Conservation (phyloP, 768 basidiomycete genomes). For the Tricholoma bakamatsutake region DNA sequence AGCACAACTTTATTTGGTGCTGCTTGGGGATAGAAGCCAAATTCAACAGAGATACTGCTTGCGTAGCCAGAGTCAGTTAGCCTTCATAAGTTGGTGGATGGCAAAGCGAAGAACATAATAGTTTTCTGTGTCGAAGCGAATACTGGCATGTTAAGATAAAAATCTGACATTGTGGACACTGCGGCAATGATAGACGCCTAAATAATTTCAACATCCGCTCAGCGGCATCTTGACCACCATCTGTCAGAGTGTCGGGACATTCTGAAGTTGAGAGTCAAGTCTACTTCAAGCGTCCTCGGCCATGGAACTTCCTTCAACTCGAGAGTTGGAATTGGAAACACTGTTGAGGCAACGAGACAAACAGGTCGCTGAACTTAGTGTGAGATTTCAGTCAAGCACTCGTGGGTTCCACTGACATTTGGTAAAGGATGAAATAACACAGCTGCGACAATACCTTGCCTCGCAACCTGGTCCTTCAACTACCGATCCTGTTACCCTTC, state of each 20-base stretch:
- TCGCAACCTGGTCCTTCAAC: conserved; percentile 54
- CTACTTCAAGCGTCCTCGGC: conserved; percentile 8
- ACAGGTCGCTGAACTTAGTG: conserved; percentile 66
- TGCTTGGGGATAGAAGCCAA: conserved; percentile 8
- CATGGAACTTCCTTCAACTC: conserved; percentile 68
- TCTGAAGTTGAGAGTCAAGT: conserved; percentile 5
- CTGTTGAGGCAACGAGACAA: conserved; percentile 70
- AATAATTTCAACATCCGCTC: conserved; percentile 12
- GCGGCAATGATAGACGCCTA: not conserved
- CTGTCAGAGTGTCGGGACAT: conserved; percentile 5
- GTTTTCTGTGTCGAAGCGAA: not conserved
- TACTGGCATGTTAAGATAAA: not conserved
- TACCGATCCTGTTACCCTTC: conserved; percentile 61
- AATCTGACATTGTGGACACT: not conserved
- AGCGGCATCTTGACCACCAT: conserved; percentile 11
- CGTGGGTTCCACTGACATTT: conserved; percentile 9
- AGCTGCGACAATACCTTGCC: conserved; percentile 59
- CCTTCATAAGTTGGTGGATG: not conserved
- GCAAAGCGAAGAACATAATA: no score
- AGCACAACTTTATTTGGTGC: conserved; percentile 10
- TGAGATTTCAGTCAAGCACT: conserved; percentile 31
- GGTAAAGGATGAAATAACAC: conserved; percentile 64
- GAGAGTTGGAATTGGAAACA: conserved; percentile 79
- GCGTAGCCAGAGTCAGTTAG: not conserved
- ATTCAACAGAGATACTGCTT: conserved; percentile 2